Conservation (phyloP, 108 stramenopile species). For the Cyclotella baltica region DNA sequence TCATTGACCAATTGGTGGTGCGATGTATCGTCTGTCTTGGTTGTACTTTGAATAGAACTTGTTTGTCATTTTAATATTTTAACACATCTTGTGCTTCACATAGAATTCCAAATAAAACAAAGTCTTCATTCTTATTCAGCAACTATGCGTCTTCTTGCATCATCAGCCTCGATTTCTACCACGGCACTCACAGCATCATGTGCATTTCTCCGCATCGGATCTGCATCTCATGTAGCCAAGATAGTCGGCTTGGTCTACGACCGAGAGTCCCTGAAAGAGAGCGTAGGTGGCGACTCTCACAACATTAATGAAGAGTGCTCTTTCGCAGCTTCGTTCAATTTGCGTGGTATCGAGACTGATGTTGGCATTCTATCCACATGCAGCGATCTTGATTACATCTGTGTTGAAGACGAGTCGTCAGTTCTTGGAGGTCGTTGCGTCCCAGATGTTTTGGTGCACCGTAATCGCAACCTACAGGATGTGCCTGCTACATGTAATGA, state of each 20-base stretch:
- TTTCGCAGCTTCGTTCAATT: background rate
- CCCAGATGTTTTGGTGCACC: background rate
- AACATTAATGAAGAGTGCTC: background rate
- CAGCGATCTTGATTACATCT: background rate
- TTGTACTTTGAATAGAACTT: too few species aligned
- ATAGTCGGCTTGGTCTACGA: background rate
- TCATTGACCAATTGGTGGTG: too few species aligned
- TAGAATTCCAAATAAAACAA: too few species aligned
- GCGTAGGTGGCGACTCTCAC: background rate
- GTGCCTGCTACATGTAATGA: background rate
- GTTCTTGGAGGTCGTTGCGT: constrained; percentile 7
- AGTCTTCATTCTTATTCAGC: too few species aligned
- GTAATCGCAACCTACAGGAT: background rate
- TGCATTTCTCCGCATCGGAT: background rate
- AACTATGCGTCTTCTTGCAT: background rate
- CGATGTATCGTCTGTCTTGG: too few species aligned
- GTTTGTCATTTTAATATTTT: too few species aligned
- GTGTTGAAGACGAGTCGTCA: constrained; percentile 7
- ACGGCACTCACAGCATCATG: background rate
- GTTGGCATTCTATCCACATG: constrained; percentile 1
- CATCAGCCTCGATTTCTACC: background rate
- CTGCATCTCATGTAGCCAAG: background rate
- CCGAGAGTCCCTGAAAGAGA: background rate
- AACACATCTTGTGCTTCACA: too few species aligned
- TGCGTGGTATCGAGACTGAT: background rate